phyloP scores from a whole-genome alignment of 2,329 filamentous ascomycete genomes.

The Leptographium lundbergii region DNA sequence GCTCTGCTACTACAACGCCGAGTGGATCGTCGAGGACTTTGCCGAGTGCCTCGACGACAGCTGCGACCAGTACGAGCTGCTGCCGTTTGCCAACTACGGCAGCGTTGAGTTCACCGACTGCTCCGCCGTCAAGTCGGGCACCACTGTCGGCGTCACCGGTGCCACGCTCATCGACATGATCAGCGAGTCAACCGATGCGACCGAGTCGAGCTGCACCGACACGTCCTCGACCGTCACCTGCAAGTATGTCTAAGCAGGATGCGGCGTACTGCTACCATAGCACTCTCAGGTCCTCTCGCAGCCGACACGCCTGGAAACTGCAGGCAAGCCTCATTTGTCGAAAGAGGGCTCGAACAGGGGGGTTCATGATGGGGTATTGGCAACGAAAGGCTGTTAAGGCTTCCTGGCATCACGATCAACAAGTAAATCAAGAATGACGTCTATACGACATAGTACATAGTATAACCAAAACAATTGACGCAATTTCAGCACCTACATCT shows the following conservation, averaged over 20 bases:
- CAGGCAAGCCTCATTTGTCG: no score
- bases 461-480: no score
- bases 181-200: background rate
- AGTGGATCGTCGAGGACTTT: conserved; percentile 19
- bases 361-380: no score
- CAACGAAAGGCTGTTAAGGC: no score
- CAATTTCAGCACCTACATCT: no score
- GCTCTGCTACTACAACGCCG: conserved; percentile 17
- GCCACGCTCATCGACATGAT: conserved; percentile 26
- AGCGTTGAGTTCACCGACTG: conserved; percentile 22
- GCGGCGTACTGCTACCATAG: no score
- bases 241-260: background rate
- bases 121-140: conserved; percentile 18
- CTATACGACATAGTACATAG: no score
- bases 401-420: no score
- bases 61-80: conserved; percentile 7
- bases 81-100: conserved; percentile 17
- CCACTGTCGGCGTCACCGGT: conserved; percentile 19
- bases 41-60: conserved; percentile 9
- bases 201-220: background rate
- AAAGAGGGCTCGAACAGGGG: no score
- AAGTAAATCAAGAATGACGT: no score
- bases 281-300: background rate
- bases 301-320: no score
- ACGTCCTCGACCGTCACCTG: conserved; percentile 1